These are phyloP conservation scores for Aspergillus sp. DNA, from an alignment of 2,329 filamentous ascomycete genomes.

Conservation along the genomic window DNA sequence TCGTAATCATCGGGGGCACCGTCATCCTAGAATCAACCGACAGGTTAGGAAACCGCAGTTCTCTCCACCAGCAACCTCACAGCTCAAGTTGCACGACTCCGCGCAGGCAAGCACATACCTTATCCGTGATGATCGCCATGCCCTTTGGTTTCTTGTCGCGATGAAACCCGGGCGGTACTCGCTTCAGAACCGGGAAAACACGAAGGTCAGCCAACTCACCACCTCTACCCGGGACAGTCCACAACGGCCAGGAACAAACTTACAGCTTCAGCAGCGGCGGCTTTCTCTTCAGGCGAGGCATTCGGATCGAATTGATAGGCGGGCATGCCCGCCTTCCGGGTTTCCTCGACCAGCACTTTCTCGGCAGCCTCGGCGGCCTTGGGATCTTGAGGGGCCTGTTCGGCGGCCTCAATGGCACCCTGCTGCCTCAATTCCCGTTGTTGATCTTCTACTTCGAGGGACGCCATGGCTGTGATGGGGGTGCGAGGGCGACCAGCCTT, in stretches of 20 bases:
- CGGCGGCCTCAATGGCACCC: constrained; percentile 74
- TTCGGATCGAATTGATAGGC: constrained; percentile 87
- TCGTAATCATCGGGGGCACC: constrained; percentile 69
- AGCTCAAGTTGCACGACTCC: no score
- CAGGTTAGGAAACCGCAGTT: not conserved
- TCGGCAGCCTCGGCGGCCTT: constrained; percentile 71
- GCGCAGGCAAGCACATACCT: constrained; percentile 43
- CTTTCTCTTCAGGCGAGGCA: constrained; percentile 80
- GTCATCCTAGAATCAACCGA: constrained; percentile 54
- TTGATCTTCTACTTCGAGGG: constrained; percentile 25
- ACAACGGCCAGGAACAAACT: constrained; percentile 34
- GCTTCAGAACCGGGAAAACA: constrained; percentile 42
- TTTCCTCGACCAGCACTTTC: constrained; percentile 72
- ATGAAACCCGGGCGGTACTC: constrained; percentile 64
- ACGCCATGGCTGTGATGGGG: constrained; percentile 28
- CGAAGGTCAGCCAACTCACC: constrained; percentile 13
- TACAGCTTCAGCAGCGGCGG: constrained; percentile 74
- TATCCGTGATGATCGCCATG: constrained; percentile 69
- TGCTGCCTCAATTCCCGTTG: constrained; percentile 74
- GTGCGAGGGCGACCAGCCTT: constrained; percentile 13
- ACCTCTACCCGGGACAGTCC: not conserved
- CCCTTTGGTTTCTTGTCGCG: constrained; percentile 45
- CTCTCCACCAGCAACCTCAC: not conserved
- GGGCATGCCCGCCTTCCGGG: constrained; percentile 72
- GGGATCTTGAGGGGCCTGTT: constrained; percentile 54